Evolutionary conservation across 768 basidiomycete species (phyloP).

Genomic region (Tulasnella sp.): DNA sequence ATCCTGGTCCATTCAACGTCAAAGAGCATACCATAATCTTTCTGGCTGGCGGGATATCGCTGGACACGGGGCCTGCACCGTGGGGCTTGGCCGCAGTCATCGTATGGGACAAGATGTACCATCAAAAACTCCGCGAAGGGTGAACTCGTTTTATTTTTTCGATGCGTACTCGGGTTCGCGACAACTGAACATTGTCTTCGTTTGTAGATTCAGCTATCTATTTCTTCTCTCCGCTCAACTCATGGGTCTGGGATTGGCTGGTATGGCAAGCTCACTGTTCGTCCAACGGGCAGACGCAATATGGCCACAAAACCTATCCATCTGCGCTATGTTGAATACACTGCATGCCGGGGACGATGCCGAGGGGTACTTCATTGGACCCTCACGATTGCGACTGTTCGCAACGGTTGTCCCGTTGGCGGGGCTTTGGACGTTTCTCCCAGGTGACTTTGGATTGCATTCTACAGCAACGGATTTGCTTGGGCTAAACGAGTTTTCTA

Average conservation of each 20-base stretch:
- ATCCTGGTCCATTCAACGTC: conserved; percentile 95
- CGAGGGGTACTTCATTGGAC: conserved; percentile 35
- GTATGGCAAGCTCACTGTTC: conserved; percentile 78
- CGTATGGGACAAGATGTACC: conserved; percentile 70
- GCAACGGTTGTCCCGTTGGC: conserved; percentile 50
- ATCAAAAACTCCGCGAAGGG: conserved; percentile 58
- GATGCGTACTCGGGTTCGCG: neutral
- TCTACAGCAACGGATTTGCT: neutral
- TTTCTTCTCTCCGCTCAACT: conserved; percentile 83
- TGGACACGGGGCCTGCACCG: conserved; percentile 27
- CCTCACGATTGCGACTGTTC: conserved; percentile 78
- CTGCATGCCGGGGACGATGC: conserved; percentile 87
- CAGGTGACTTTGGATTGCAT: conserved; percentile 43
- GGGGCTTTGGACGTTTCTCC: conserved; percentile 84
- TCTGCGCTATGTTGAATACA: conserved; percentile 88
- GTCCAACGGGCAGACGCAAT: conserved; percentile 98
- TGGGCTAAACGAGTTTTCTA: conserved; percentile 27
- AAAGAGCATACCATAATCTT: conserved; percentile 87
- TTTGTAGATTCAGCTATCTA: conserved; percentile 53
- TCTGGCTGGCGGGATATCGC: conserved; percentile 74
- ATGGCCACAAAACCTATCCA: conserved; percentile 93
- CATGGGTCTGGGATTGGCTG: conserved; percentile 89
- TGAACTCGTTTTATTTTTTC: neutral
- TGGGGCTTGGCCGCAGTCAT: conserved; percentile 81
- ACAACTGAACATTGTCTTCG: neutral